Conservation (phyloP, 2,329 filamentous ascomycete species). For the Fusarium lateritium region DNA sequence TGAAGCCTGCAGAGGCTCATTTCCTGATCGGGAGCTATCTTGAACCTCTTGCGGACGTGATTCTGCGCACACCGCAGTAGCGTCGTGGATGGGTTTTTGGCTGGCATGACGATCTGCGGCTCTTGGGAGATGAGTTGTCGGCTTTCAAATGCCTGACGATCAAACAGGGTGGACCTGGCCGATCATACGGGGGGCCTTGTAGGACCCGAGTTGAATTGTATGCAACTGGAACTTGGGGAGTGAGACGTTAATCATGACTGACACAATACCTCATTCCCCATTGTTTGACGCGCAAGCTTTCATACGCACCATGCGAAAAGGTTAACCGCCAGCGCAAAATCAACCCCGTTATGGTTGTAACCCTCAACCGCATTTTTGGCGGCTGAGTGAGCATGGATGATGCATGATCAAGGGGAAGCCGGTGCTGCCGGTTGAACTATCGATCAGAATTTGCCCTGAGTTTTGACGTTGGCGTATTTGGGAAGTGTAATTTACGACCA, state of each 20-base stretch:
- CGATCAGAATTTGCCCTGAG: slow-evolving; percentile 28
- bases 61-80: slow-evolving; percentile 22
- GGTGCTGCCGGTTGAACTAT: slow-evolving; percentile 31
- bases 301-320: not conserved
- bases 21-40: slow-evolving; percentile 37
- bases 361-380: slow-evolving; percentile 22
- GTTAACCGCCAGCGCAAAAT: slow-evolving; percentile 15
- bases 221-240: slow-evolving; percentile 17
- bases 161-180: slow-evolving; percentile 41
- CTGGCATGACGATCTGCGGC: slow-evolving; percentile 33
- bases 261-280: slow-evolving; percentile 23
- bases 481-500: slow-evolving; percentile 18
- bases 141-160: slow-evolving; percentile 43
- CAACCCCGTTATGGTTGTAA: slow-evolving; percentile 29
- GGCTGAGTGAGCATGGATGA: slow-evolving; percentile 42
- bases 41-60: slow-evolving; percentile 19
- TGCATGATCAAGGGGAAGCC: slow-evolving; percentile 35
- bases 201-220: slow-evolving; percentile 4
- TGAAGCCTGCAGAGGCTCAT: slow-evolving; percentile 18
- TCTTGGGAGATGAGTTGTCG: slow-evolving; percentile 35
- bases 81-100: slow-evolving; percentile 22
- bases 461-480: slow-evolving; percentile 3
- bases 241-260: slow-evolving; percentile 25
- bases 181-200: slow-evolving; percentile 31
- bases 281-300: slow-evolving; percentile 43